These are phyloP conservation scores for Hylodesmum podocarpum DNA, from an alignment of 306 rosid species.

Conservation along the genomic window DNA sequence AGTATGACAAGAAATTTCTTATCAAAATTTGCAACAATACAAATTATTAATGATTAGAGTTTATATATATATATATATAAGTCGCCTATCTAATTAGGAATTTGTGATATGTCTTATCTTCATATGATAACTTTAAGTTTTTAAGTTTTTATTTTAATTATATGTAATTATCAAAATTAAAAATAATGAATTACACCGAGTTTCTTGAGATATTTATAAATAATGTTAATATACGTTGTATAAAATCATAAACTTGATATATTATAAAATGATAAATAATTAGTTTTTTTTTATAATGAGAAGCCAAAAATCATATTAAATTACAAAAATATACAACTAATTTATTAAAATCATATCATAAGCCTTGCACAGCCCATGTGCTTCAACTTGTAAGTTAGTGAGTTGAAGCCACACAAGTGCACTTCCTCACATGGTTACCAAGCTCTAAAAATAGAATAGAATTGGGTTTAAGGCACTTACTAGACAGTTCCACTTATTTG, in stretches of 20 bases:
- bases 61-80: too few species aligned
- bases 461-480: background rate
- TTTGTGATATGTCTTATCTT: background rate
- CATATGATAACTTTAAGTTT: too few species aligned
- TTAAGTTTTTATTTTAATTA: too few species aligned
- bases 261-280: background rate
- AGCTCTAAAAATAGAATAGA: conserved; percentile 11
- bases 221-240: background rate
- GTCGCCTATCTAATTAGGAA: too few species aligned
- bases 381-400: conserved; percentile 1
- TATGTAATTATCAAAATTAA: too few species aligned
- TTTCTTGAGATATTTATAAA: background rate
- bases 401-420: conserved; percentile 25
- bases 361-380: conserved; percentile 23
- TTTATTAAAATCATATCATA: background rate
- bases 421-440: conserved; percentile 17
- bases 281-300: background rate
- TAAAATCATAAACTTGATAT: background rate
- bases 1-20: too few species aligned
- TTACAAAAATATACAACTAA: background rate
- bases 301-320: background rate
- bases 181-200: too few species aligned
- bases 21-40: too few species aligned
- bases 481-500: background rate
- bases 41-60: too few species aligned